Percentiles rank a stretch among this genome's conserved stretches.
Conservation (phyloP, 2,329 filamentous ascomycete genomes). For the Colletotrichum eremochloae region DNA sequence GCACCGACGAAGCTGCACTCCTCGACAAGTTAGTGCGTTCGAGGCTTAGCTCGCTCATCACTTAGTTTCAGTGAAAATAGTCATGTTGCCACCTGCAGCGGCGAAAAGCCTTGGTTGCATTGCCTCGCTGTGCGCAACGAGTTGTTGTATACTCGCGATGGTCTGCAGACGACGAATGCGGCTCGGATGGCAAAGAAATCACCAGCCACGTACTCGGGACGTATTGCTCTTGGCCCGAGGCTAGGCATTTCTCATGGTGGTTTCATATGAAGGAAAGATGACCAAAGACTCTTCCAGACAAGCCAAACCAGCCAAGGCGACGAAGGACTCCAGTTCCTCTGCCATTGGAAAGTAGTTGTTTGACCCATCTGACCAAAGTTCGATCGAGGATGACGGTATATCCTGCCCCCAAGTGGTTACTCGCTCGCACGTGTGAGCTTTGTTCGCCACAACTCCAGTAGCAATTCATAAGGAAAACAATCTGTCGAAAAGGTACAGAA, state of each 20-base stretch:
- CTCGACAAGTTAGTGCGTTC: slow-evolving; percentile 42
- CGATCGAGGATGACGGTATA: background rate
- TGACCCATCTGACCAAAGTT: background rate
- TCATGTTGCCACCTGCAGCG: slow-evolving; percentile 13
- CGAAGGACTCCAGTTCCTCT: background rate
- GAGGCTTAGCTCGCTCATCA: slow-evolving; percentile 17
- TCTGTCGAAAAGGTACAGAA: background rate
- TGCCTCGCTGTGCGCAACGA: slow-evolving; percentile 15
- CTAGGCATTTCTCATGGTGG: background rate
- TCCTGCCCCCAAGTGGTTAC: background rate
- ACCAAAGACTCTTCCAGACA: background rate
- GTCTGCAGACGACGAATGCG: slow-evolving; percentile 12
- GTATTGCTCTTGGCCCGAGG: slow-evolving; percentile 15
- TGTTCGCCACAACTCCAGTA: background rate
- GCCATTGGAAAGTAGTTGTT: background rate
- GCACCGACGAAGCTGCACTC: slow-evolving; percentile 41
- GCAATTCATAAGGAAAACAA: background rate
- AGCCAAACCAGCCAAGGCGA: slow-evolving; percentile 23
- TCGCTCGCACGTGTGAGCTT: background rate
- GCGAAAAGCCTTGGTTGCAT: background rate
- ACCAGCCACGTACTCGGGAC: slow-evolving; percentile 7
- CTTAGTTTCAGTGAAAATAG: slow-evolving; percentile 12
- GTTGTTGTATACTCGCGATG: slow-evolving; percentile 18
- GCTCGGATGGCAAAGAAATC: slow-evolving; percentile 20
- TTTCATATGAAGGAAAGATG: background rate